A percentile compares a stretch with the other conserved stretches of the same genome.
Conservation (phyloP, 2,329 filamentous ascomycete species). For the Beauveria caledonica region DNA sequence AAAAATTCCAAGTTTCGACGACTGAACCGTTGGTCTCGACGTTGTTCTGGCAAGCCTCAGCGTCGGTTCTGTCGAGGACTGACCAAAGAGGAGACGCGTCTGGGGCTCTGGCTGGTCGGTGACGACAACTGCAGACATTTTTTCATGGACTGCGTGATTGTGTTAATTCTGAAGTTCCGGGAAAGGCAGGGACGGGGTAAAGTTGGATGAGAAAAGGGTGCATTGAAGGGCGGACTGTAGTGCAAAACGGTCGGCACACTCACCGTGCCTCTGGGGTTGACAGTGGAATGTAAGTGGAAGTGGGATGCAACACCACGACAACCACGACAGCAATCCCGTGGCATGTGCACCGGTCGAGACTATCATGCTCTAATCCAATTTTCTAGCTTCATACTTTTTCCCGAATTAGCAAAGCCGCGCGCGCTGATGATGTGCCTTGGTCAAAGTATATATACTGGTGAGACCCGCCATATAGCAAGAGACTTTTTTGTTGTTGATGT, state of each 20-base stretch:
- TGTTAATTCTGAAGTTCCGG: background rate
- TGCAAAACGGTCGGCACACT: background rate
- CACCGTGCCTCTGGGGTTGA: background rate
- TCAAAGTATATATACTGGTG: background rate
- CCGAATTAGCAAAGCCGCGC: background rate
- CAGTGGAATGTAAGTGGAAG: conserved; percentile 12
- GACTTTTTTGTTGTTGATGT: background rate
- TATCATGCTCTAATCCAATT: conserved; percentile 6
- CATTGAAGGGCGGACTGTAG: background rate
- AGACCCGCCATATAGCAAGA: background rate
- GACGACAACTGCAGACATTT: conserved; percentile 19
- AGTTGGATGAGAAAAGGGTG: background rate
- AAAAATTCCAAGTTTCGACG: background rate
- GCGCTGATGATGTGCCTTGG: background rate
- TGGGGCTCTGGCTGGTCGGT: conserved; percentile 22
- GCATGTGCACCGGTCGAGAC: background rate
- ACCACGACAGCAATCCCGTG: conserved; percentile 6
- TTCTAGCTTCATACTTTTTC: background rate
- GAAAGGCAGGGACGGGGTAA: background rate
- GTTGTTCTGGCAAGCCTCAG: background rate
- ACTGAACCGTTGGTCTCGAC: background rate
- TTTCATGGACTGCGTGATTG: conserved; percentile 15
- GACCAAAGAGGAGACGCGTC: conserved; percentile 18
- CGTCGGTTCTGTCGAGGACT: background rate
- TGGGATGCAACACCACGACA: conserved; percentile 11